A percentile compares a stretch with the other conserved stretches of the same genome.
These are phyloP conservation scores for Linum usitatissimum DNA, from an alignment of 345 rosid species.

Conservation along the genomic window DNA sequence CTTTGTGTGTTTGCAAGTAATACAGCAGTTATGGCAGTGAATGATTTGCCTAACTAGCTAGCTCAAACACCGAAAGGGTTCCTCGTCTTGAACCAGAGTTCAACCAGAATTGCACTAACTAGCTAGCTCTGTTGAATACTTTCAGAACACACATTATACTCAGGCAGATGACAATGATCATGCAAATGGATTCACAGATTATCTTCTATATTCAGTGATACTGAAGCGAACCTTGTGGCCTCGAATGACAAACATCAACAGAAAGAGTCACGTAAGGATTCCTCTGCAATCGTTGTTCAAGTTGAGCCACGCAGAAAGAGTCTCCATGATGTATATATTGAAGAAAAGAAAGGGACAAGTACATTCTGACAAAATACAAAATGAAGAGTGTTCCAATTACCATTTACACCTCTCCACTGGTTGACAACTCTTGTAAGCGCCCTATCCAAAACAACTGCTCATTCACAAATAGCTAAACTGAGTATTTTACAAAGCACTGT, in stretches of 20 bases:
- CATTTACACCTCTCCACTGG: neutral
- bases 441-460: neutral
- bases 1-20: no score
- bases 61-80: slow-evolving; percentile 14
- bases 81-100: slow-evolving; percentile 5
- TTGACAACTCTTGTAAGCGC: neutral
- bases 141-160: neutral
- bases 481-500: neutral
- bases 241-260: neutral
- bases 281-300: neutral
- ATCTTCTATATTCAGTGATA: neutral
- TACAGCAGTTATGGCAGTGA: slow-evolving; percentile 8
- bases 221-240: neutral
- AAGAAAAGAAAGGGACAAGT: neutral
- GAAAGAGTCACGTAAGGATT: neutral
- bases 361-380: neutral
- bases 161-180: neutral
- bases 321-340: no score
- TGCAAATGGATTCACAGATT: neutral
- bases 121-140: no score
- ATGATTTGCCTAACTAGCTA: no score
- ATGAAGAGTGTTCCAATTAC: neutral
- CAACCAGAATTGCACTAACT: neutral
- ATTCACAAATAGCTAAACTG: neutral
- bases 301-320: neutral